Conservation (phyloP, 176 grass and related monocot species). For the Dactylis glomerata region DNA sequence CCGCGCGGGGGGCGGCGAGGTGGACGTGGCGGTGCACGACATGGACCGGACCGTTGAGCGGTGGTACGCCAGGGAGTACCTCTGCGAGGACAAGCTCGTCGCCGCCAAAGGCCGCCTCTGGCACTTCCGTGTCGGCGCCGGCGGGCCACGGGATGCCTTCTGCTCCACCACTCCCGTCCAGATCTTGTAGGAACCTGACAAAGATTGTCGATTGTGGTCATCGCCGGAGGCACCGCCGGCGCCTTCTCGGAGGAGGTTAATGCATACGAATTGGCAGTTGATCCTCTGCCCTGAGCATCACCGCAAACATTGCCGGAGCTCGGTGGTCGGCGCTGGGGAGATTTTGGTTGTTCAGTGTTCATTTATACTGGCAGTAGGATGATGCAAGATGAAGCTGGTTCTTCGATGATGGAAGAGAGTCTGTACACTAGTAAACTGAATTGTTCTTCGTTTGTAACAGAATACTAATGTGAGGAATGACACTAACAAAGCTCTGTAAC, state of each 20-base stretch:
- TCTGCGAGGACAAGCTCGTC: slow-evolving; percentile 73
- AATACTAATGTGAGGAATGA: neutral
- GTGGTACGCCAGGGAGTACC: slow-evolving; percentile 81
- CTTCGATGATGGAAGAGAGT: neutral
- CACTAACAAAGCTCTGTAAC: neutral
- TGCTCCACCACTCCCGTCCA: slow-evolving; percentile 14
- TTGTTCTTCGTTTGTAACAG: neutral
- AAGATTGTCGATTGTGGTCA: neutral
- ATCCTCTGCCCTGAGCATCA: neutral
- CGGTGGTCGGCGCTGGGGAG: neutral
- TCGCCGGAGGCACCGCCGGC: neutral
- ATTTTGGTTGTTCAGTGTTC: neutral
- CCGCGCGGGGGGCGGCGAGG: slow-evolving; percentile 25
- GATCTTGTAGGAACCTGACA: slow-evolving; percentile 25
- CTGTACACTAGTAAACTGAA: neutral
- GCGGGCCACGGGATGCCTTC: slow-evolving; percentile 33
- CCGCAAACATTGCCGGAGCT: neutral
- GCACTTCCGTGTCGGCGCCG: slow-evolving; percentile 56
- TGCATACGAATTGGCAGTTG: neutral
- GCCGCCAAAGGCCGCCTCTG: slow-evolving; percentile 66
- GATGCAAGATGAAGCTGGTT: neutral
- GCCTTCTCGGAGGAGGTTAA: neutral
- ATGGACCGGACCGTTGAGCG: slow-evolving; percentile 62
- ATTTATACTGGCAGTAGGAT: neutral
- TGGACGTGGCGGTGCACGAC: slow-evolving; percentile 74